Evolutionary conservation across 2,329 filamentous ascomycete genomes (phyloP).

Genomic region (Mycosphaerella arachidis): DNA sequence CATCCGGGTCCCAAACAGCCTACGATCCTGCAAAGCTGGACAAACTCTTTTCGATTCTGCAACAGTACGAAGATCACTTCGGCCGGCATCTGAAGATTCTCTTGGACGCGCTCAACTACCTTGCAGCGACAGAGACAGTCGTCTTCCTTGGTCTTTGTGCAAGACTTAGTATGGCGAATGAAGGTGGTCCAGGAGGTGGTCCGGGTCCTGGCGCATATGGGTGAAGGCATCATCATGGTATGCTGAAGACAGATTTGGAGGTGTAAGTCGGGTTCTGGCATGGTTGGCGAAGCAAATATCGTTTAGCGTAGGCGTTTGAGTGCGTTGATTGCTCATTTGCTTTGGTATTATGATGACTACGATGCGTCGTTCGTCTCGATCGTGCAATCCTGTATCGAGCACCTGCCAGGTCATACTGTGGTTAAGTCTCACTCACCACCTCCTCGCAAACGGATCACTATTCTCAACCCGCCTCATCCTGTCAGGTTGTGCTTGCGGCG

Average conservation of each 20-base stretch:
- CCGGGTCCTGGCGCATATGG: slow-evolving; percentile 20
- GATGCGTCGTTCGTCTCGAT: neutral
- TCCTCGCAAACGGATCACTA: neutral
- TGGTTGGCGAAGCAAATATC: neutral
- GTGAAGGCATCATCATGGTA: neutral
- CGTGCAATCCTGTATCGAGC: too few relatives aligned
- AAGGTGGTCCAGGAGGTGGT: slow-evolving; percentile 47
- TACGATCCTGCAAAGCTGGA: slow-evolving; percentile 57
- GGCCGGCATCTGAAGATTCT: slow-evolving; percentile 87
- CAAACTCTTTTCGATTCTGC: slow-evolving; percentile 80
- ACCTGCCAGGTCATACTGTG: too few relatives aligned
- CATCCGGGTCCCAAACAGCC: slow-evolving; percentile 26
- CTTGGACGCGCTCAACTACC: slow-evolving; percentile 92
- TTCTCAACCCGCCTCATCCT: neutral
- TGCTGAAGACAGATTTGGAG: neutral
- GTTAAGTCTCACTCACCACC: neutral
- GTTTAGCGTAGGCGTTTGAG: slow-evolving; percentile 12
- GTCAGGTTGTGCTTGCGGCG: neutral
- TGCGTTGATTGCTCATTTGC: neutral
- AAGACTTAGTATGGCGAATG: slow-evolving; percentile 72
- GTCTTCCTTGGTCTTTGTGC: slow-evolving; percentile 86
- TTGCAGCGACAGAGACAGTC: slow-evolving; percentile 94
- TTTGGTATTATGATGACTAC: neutral
- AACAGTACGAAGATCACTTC: slow-evolving; percentile 92
- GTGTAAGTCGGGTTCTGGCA: neutral